Percentiles rank a stretch among this genome's conserved stretches.
Conservation (phyloP, 2,329 filamentous ascomycete species). For the Nigrospora osmanthi region DNA sequence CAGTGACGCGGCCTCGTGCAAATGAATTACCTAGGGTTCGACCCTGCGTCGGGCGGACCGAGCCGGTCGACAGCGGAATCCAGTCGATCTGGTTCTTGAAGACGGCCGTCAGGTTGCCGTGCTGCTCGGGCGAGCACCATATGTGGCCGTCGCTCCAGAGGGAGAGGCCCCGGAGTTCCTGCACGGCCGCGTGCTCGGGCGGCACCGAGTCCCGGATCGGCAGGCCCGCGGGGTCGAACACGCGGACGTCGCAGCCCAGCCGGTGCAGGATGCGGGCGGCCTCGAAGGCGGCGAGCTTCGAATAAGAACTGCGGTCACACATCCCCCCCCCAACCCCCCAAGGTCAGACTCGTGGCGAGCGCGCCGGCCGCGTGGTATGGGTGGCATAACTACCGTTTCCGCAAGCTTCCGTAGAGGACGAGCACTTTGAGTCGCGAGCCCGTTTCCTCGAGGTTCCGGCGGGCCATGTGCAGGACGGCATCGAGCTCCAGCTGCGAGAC, state of each 20-base stretch:
- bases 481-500: slow-evolving; percentile 45
- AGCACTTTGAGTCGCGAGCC: slow-evolving; percentile 41
- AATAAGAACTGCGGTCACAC: slow-evolving; percentile 51
- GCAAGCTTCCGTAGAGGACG: slow-evolving; percentile 53
- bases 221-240: slow-evolving; percentile 50
- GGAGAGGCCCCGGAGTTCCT: slow-evolving; percentile 53
- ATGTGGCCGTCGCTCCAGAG: slow-evolving; percentile 60
- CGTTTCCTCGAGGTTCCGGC: slow-evolving; percentile 30
- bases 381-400: slow-evolving; percentile 25
- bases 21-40: slow-evolving; percentile 40
- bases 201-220: slow-evolving; percentile 57
- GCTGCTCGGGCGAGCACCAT: slow-evolving; percentile 60
- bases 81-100: slow-evolving; percentile 68
- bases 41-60: slow-evolving; percentile 58
- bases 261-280: slow-evolving; percentile 52
- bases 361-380: too few relatives aligned
- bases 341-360: not conserved
- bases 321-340: too few relatives aligned
- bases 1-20: too few relatives aligned
- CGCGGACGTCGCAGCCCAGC: slow-evolving; percentile 57
- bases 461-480: slow-evolving; percentile 41
- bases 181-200: slow-evolving; percentile 51
- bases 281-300: slow-evolving; percentile 51
- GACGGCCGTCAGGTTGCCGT: slow-evolving; percentile 57
- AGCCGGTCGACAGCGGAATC: slow-evolving; percentile 55